These are phyloP conservation scores for Biancaea sappan DNA, from an alignment of 306 rosid species.

Conservation along the genomic window DNA sequence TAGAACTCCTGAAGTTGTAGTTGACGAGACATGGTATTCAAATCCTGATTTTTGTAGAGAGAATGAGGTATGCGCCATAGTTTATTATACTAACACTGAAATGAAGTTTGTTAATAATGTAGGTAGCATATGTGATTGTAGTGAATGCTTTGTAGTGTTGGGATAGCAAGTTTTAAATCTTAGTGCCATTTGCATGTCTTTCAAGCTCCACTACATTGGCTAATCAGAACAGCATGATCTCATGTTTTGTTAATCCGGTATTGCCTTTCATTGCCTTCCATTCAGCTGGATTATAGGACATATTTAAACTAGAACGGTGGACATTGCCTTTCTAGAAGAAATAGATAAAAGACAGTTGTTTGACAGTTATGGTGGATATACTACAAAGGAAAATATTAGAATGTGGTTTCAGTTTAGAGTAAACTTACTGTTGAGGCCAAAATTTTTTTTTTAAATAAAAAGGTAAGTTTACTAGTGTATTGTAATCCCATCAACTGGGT, in stretches of 20 bases:
- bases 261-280: too few species aligned
- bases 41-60: background rate
- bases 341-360: background rate
- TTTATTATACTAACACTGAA: background rate
- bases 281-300: background rate
- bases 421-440: background rate
- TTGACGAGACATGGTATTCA: slow-evolving; percentile 28
- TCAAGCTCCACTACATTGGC: background rate
- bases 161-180: background rate
- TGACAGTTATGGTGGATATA: background rate
- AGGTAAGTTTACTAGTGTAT: too few species aligned
- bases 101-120: background rate
- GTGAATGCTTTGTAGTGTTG: background rate
- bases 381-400: background rate
- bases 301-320: background rate
- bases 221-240: background rate
- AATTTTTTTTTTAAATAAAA: too few species aligned
- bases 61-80: background rate
- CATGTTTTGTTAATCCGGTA: background rate
- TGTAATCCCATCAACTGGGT: background rate
- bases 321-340: background rate
- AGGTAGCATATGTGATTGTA: background rate
- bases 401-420: background rate
- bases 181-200: background rate
- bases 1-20: slow-evolving; percentile 7